These are phyloP conservation scores for Loxodes magnus DNA, from an alignment of 73 alveolate genomes.

Conservation along the genomic window DNA sequence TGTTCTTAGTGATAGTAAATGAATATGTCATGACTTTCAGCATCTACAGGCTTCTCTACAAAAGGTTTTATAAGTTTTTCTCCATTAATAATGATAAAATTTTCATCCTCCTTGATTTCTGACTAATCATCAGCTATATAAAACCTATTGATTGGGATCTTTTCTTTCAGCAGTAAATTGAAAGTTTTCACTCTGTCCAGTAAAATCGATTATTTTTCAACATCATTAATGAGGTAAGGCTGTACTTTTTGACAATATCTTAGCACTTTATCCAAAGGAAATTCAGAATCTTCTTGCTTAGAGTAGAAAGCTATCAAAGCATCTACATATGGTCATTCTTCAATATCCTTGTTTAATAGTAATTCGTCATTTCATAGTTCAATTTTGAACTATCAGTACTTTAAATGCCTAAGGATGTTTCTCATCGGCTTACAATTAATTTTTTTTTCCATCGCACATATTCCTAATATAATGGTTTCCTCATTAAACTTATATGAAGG, in stretches of 20 bases:
- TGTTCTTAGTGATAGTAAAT: conserved; percentile 75
- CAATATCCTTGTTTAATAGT: conserved; percentile 63
- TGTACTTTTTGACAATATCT: conserved; percentile 54
- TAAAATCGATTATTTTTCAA: conserved; percentile 59
- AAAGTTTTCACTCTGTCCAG: conserved; percentile 83
- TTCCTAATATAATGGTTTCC: too few species aligned
- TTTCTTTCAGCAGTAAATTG: conserved; percentile 11
- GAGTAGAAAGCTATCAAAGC: conserved; percentile 78
- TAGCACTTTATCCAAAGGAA: conserved; percentile 75
- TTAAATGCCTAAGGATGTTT: conserved; percentile 45
- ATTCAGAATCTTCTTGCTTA: too few species aligned
- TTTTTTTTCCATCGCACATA: conserved; percentile 80
- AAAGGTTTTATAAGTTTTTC: conserved; percentile 70
- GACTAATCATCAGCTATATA: too few species aligned
- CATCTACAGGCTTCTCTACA: conserved; percentile 93
- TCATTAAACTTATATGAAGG: too few species aligned
- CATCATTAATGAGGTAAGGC: conserved; percentile 80
- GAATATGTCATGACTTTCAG: conserved; percentile 87
- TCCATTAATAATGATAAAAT: conserved; percentile 24
- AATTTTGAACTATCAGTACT: conserved; percentile 42
- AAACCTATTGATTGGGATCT: conserved; percentile 18
- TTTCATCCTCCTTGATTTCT: conserved; percentile 29
- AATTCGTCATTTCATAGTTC: conserved; percentile 55
- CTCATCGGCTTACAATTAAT: conserved; percentile 65
- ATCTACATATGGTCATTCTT: conserved; percentile 83